Evolutionary conservation across 768 basidiomycete species (phyloP).

Genomic region (Gloeostereum incarnatum): DNA sequence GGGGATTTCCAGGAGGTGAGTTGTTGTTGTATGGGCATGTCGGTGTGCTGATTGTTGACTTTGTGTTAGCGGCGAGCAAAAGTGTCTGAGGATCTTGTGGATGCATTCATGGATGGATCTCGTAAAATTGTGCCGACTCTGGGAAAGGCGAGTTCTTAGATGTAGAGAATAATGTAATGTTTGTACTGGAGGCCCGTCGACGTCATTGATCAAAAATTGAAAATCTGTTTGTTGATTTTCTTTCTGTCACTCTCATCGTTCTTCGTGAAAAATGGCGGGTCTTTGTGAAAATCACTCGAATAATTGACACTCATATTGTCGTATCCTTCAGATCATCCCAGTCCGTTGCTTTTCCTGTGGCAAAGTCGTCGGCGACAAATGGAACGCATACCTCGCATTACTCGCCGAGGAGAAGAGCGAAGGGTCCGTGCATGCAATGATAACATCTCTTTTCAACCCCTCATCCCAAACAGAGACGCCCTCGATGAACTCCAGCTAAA

Average conservation of each 20-base stretch:
- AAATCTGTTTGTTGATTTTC: too few relatives aligned
- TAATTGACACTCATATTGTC: too few relatives aligned
- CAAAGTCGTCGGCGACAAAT: constrained; percentile 95
- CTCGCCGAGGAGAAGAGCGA: constrained; percentile 77
- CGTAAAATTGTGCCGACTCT: constrained; percentile 64
- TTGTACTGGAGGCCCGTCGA: too few relatives aligned
- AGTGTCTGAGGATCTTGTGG: constrained; percentile 70
- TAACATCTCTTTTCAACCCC: neutral
- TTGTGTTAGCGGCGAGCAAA: constrained; percentile 58
- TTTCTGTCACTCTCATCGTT: too few relatives aligned
- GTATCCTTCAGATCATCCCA: constrained; percentile 73
- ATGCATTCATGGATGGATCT: constrained; percentile 70
- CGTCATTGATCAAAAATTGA: too few relatives aligned
- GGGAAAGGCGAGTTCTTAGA: constrained; percentile 32
- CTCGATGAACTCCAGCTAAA: constrained; percentile 85
- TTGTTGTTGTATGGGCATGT: neutral
- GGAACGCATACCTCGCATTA: constrained; percentile 80
- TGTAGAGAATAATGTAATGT: too few relatives aligned
- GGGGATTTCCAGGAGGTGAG: constrained; percentile 71
- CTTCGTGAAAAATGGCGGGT: too few relatives aligned
- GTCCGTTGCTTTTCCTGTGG: constrained; percentile 96
- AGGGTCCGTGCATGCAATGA: constrained; percentile 49
- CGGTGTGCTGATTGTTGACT: constrained; percentile 6
- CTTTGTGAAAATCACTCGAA: too few relatives aligned
- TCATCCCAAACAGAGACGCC: constrained; percentile 53